Conservation (phyloP, 2,329 filamentous ascomycete genomes). For the Trichoderma asperellum region DNA sequence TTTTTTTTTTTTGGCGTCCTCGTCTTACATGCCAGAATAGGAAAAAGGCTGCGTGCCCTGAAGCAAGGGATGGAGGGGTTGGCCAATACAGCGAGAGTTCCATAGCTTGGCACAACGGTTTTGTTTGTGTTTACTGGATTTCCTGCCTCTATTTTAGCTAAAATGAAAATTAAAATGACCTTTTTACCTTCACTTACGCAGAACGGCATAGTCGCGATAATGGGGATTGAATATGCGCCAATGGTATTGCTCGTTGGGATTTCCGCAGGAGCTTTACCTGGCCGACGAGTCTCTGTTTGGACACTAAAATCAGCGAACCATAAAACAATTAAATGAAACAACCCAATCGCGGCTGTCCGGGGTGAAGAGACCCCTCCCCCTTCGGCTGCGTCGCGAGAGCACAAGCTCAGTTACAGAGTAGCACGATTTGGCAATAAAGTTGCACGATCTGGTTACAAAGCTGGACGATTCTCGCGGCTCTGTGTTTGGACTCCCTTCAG, state of each 20-base stretch:
- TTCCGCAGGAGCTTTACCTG: conserved; percentile 16
- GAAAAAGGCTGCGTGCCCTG: conserved; percentile 16
- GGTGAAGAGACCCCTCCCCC: conserved; percentile 10
- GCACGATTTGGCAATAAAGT: conserved; percentile 11
- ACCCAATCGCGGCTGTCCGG: conserved; percentile 18
- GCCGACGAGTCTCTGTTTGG: conserved; percentile 5
- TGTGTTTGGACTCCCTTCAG: background rate
- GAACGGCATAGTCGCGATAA: background rate
- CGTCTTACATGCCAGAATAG: conserved; percentile 10
- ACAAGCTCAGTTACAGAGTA: conserved; percentile 13
- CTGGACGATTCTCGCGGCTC: conserved; percentile 5
- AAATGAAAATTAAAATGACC: conserved; percentile 8
- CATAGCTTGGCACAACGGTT: background rate
- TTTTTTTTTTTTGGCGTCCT: background rate
- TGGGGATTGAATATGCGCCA: background rate
- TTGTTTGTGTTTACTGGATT: background rate
- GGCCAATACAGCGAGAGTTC: background rate
- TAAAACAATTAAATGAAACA: conserved; percentile 18
- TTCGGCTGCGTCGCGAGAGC: conserved; percentile 23
- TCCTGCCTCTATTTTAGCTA: background rate
- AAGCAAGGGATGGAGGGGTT: background rate
- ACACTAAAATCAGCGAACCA: conserved; percentile 8
- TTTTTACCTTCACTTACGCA: background rate
- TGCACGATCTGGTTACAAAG: conserved; percentile 8
- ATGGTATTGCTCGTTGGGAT: conserved; percentile 7